These are phyloP conservation scores for Nitzschia sp. DNA, from an alignment of 108 stramenopile genomes.

Conservation along the genomic window DNA sequence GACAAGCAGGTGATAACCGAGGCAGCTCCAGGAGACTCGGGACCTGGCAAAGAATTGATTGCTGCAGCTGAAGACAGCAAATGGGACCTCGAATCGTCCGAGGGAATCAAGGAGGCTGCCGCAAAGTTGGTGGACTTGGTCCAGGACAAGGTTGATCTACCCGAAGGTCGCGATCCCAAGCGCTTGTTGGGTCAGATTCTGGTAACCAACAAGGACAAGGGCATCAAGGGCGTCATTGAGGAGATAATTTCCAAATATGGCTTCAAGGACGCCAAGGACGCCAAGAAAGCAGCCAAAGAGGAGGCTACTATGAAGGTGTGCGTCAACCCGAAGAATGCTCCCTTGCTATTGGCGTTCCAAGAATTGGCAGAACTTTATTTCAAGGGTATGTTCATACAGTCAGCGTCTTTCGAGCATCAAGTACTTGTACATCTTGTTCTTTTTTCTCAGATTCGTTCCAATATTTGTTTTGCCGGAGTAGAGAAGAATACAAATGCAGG, in stretches of 20 bases:
- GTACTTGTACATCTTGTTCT: not conserved
- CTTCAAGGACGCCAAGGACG: slow-evolving; percentile 47
- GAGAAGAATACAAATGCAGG: slow-evolving; percentile 61
- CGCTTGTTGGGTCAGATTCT: slow-evolving; percentile 55
- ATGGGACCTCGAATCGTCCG: slow-evolving; percentile 24
- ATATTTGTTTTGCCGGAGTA: too few relatives aligned
- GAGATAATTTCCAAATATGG: slow-evolving; percentile 65
- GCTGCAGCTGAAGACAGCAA: slow-evolving; percentile 35
- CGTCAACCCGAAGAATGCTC: slow-evolving; percentile 56
- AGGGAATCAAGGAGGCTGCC: slow-evolving; percentile 32
- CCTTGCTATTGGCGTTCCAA: slow-evolving; percentile 47
- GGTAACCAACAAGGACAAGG: slow-evolving; percentile 37
- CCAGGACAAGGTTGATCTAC: slow-evolving; percentile 56
- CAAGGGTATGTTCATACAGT: slow-evolving; percentile 10
- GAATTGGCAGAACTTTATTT: slow-evolving; percentile 49
- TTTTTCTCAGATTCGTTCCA: not conserved
- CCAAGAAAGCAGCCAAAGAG: slow-evolving; percentile 37
- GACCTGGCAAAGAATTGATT: slow-evolving; percentile 33
- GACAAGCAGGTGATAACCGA: slow-evolving; percentile 39
- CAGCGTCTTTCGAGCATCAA: too few relatives aligned
- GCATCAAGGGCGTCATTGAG: slow-evolving; percentile 48
- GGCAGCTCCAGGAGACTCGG: slow-evolving; percentile 27
- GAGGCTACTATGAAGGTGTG: slow-evolving; percentile 44
- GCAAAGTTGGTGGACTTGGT: slow-evolving; percentile 49
- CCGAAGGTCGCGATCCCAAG: slow-evolving; percentile 53